Conservation (phyloP, 148 eudicot genomes). For the Rhododendron williamsianum region DNA sequence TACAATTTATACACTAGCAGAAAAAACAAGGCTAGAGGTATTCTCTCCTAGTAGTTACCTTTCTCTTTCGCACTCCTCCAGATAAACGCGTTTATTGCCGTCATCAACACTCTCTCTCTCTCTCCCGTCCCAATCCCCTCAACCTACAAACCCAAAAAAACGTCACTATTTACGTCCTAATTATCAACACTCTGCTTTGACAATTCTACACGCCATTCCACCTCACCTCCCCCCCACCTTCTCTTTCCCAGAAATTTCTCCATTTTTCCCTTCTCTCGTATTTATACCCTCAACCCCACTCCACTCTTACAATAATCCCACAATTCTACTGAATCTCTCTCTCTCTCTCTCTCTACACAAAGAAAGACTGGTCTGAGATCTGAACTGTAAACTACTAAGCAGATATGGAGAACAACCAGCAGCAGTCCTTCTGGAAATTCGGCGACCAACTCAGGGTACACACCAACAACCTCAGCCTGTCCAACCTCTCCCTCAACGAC, state of each 20-base stretch:
- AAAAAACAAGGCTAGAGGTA: too few species aligned
- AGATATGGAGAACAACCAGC: slow-evolving; percentile 45
- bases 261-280: background rate
- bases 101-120: background rate
- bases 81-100: background rate
- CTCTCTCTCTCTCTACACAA: background rate
- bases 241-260: slow-evolving; percentile 57
- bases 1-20: too few species aligned
- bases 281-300: background rate
- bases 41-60: background rate
- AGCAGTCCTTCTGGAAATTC: slow-evolving; percentile 79
- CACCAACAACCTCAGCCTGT: slow-evolving; percentile 44
- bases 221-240: background rate
- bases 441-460: slow-evolving; percentile 86
- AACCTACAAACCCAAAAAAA: background rate
- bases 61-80: background rate
- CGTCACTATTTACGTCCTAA: background rate
- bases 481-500: slow-evolving; percentile 72
- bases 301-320: background rate
- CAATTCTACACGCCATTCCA: slow-evolving; percentile 66
- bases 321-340: background rate
- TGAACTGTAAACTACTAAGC: background rate
- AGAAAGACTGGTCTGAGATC: background rate
- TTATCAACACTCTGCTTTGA: slow-evolving; percentile 27
- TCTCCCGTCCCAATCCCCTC: background rate